Evolutionary conservation across 106 monocot species (phyloP).

Genomic region (Alisma plantagoaquatica): DNA sequence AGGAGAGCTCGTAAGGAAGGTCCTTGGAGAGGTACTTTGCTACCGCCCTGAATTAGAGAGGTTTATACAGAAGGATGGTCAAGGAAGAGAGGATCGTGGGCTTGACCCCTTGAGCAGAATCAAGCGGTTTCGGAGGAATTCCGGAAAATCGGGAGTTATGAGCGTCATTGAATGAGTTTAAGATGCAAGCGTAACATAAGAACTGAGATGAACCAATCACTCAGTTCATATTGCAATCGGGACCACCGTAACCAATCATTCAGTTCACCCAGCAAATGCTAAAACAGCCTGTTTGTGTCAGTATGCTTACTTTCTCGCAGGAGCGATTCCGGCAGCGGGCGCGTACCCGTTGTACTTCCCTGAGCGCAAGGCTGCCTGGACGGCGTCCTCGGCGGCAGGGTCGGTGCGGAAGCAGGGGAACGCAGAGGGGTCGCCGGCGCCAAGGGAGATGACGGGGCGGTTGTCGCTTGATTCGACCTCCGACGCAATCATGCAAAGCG

Average conservation of each 20-base stretch:
- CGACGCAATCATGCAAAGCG: too few species aligned
- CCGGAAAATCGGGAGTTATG: too few species aligned
- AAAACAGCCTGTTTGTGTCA: not conserved
- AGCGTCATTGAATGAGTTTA: too few species aligned
- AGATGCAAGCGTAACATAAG: too few species aligned
- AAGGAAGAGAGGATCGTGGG: too few species aligned
- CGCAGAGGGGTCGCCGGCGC: conserved; percentile 44
- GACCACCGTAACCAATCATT: not conserved
- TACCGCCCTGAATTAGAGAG: conserved; percentile 21
- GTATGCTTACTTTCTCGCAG: conserved; percentile 23
- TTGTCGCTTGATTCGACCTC: conserved; percentile 5
- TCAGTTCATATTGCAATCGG: not conserved
- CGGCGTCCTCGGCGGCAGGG: conserved; percentile 34
- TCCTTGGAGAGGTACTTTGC: conserved; percentile 36
- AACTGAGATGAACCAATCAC: too few species aligned
- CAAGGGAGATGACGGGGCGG: conserved; percentile 26
- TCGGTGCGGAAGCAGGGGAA: conserved; percentile 51
- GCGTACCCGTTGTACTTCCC: conserved; percentile 36
- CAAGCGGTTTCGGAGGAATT: too few species aligned
- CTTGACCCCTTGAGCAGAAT: too few species aligned
- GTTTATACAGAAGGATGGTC: too few species aligned
- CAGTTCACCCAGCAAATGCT: not conserved
- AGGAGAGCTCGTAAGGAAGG: conserved; percentile 38
- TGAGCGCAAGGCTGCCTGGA: conserved; percentile 27
- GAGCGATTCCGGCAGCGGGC: conserved; percentile 13